Conservation (phyloP, 2,329 filamentous ascomycete genomes). For the Beauveria scarabaeidicola region DNA sequence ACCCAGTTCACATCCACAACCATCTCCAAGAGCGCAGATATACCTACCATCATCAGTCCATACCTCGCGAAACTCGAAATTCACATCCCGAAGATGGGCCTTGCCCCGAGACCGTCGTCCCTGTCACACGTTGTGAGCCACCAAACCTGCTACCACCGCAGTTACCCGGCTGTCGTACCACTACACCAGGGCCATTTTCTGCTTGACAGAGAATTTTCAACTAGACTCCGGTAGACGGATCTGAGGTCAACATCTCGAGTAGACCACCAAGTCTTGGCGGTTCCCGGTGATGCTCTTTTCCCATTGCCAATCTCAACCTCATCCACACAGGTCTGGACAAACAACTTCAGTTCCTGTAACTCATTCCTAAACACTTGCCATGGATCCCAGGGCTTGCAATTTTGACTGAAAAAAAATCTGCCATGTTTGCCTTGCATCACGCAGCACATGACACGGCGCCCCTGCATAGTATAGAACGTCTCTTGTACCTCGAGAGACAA, state of each 20-base stretch:
- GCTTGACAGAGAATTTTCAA: not conserved
- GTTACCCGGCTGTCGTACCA: not conserved
- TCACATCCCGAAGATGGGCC: not conserved
- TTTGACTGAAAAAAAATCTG: not conserved
- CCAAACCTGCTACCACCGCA: not conserved
- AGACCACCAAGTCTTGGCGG: not conserved
- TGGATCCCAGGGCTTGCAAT: not conserved
- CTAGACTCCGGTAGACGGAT: too few species aligned
- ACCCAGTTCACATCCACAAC: not conserved
- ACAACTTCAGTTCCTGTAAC: not conserved
- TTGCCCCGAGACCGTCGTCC: not conserved
- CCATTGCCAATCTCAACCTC: too few species aligned
- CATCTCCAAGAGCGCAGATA: not conserved
- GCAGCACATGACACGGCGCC: not conserved
- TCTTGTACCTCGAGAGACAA: slow-evolving; percentile 6
- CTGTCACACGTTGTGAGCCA: not conserved
- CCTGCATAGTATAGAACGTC: not conserved
- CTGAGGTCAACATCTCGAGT: too few species aligned
- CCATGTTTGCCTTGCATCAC: not conserved
- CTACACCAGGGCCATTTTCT: not conserved
- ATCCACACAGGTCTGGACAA: not conserved
- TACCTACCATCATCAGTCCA: not conserved
- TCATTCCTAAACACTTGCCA: not conserved
- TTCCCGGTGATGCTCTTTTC: not conserved
- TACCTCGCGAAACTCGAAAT: too few species aligned